A percentile compares a stretch with the other conserved stretches of the same genome.
Conservation (phyloP, 1,284 basidiomycete genomes). For the Pseudozyma sp. region DNA sequence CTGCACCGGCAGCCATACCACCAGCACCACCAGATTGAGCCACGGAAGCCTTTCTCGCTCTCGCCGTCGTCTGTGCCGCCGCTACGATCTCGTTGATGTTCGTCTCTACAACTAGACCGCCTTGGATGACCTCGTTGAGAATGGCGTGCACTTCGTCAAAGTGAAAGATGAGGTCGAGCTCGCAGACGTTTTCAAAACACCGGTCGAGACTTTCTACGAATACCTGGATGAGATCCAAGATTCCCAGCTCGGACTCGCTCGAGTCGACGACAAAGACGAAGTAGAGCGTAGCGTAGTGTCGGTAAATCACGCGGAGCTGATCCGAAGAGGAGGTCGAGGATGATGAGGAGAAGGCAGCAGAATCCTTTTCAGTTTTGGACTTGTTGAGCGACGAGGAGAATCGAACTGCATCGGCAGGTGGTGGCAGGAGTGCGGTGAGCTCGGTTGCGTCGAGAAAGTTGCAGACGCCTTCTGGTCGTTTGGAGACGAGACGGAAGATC, state of each 20-base stretch:
- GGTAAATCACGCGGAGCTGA: constrained; percentile 66
- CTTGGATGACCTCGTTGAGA: constrained; percentile 93
- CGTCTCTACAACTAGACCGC: constrained; percentile 96
- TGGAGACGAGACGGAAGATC: constrained; percentile 64
- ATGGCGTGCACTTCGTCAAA: constrained; percentile 98
- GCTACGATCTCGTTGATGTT: constrained; percentile 89
- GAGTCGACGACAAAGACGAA: constrained; percentile 97
- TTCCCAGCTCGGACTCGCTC: constrained; percentile 93
- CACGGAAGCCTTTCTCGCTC: constrained; percentile 30
- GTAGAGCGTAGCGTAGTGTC: constrained; percentile 89
- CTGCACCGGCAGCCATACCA: constrained; percentile 6
- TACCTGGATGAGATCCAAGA: constrained; percentile 97
- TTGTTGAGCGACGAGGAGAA: constrained; percentile 29
- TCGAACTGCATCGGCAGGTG: constrained; percentile 40
- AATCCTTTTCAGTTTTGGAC: constrained; percentile 10
- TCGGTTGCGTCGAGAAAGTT: constrained; percentile 68
- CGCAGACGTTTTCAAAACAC: constrained; percentile 98
- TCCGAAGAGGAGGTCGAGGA: constrained; percentile 18
- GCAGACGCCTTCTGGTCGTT: constrained; percentile 61
- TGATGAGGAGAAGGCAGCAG: background rate
- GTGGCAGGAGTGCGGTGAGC: constrained; percentile 61
- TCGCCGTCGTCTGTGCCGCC: constrained; percentile 67
- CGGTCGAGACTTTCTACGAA: constrained; percentile 96
- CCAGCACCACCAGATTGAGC: constrained; percentile 21
- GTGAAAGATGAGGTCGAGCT: constrained; percentile 97